Conservation (phyloP, 1,284 basidiomycete species). For the Puccinia coronata region DNA sequence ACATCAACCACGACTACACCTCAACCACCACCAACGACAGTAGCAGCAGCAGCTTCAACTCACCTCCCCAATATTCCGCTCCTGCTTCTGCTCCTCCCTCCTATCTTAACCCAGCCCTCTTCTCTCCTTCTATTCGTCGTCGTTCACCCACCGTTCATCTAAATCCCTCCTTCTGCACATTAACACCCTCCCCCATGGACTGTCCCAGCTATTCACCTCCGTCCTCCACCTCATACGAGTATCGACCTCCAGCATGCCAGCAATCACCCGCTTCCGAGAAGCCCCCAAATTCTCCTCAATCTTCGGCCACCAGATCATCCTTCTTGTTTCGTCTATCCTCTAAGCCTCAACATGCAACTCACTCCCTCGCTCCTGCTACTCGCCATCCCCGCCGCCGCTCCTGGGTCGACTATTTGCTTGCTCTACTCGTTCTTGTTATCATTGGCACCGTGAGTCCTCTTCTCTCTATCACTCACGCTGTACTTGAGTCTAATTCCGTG, state of each 20-base stretch:
- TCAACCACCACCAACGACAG: too few relatives aligned
- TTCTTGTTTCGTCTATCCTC: neutral
- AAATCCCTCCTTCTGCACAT: neutral
- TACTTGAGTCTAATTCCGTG: too few relatives aligned
- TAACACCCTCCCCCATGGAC: neutral
- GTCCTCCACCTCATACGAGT: neutral
- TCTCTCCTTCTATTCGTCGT: slow-evolving; percentile 12
- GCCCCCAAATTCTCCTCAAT: too few relatives aligned
- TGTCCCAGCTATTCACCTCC: neutral
- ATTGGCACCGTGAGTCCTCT: slow-evolving; percentile 28
- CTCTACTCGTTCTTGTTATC: slow-evolving; percentile 14
- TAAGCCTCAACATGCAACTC: slow-evolving; percentile 3
- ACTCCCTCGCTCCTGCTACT: neutral
- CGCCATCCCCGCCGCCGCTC: neutral
- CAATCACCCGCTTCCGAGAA: too few relatives aligned
- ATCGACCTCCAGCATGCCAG: neutral
- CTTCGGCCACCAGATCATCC: neutral
- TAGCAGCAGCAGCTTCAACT: too few relatives aligned
- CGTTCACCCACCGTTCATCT: neutral
- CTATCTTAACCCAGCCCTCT: neutral
- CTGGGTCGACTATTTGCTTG: slow-evolving; percentile 22
- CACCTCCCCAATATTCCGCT: neutral
- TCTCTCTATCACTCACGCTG: neutral
- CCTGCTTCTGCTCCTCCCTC: neutral
- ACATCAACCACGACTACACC: too few relatives aligned